These are phyloP conservation scores for Pythium monospermum DNA, from an alignment of 352 stramenopile species.

Conservation along the genomic window DNA sequence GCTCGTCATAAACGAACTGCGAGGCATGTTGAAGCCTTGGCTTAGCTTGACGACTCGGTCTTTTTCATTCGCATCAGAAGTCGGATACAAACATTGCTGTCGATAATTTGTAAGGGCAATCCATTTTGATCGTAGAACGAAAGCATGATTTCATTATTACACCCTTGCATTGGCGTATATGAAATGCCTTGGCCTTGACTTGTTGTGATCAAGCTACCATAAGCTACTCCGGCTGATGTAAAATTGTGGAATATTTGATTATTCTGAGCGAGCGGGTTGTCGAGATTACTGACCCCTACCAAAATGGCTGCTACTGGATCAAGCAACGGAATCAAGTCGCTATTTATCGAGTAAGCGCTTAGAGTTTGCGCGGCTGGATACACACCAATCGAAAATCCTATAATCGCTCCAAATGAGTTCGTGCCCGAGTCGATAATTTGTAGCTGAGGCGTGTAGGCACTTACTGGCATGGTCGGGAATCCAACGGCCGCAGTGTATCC, in stretches of 20 bases:
- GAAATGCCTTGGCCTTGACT: conserved; percentile 8
- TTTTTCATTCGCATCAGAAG: conserved; percentile 8
- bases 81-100: conserved; percentile 9
- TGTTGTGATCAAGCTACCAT: conserved; percentile 12
- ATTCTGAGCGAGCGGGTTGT: conserved; percentile 5
- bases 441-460: conserved; percentile 13
- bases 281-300: not conserved
- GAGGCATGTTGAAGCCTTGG: too few relatives aligned
- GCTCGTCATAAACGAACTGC: too few relatives aligned
- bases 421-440: conserved; percentile 8
- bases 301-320: conserved; percentile 8
- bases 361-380: conserved; percentile 5
- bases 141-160: conserved; percentile 5
- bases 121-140: conserved; percentile 11
- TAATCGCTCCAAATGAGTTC: conserved; percentile 8
- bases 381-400: conserved; percentile 2
- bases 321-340: conserved; percentile 7
- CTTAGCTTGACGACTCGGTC: too few relatives aligned
- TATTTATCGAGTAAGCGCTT: conserved; percentile 5
- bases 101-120: conserved; percentile 1
- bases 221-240: conserved; percentile 7
- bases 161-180: conserved; percentile 12
- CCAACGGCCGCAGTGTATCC: conserved; percentile 11
- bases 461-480: conserved; percentile 12
- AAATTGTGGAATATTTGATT: conserved; percentile 13